Evolutionary conservation across 257 asterid genomes (phyloP).

Genomic region (Nicotiana noctiflora): DNA sequence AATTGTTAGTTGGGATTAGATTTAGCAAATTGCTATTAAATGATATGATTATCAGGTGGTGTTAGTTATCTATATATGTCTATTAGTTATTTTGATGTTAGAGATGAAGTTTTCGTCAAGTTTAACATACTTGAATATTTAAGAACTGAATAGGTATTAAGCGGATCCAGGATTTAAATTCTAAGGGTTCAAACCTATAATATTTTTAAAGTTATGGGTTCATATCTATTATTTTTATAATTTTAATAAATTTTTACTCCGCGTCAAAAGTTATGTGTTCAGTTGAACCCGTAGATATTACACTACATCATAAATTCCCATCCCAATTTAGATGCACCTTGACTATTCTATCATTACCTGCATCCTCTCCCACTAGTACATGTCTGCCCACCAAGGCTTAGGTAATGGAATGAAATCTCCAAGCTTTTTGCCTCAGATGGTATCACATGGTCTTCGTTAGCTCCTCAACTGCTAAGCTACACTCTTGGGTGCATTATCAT

Average conservation of each 20-base stretch:
- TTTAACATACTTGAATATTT: not conserved
- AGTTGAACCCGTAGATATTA: too few relatives aligned
- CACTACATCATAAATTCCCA: too few relatives aligned
- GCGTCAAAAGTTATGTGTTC: too few relatives aligned
- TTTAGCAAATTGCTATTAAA: not conserved
- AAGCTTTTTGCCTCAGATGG: not conserved
- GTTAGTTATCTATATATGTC: not conserved
- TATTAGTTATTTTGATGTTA: not conserved
- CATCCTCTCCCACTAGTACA: not conserved
- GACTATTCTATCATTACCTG: not conserved
- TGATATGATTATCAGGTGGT: not conserved
- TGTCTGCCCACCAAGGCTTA: not conserved
- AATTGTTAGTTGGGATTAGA: not conserved
- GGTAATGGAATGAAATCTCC: not conserved
- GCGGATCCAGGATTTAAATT: too few relatives aligned
- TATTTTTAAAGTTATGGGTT: too few relatives aligned
- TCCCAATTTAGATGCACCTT: not conserved
- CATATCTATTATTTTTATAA: too few relatives aligned
- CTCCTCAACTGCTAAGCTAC: not conserved
- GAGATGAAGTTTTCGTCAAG: not conserved
- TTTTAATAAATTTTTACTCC: too few relatives aligned
- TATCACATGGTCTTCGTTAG: not conserved
- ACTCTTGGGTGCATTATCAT: not conserved
- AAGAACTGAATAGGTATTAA: not conserved
- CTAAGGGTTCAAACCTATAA: too few relatives aligned